A percentile compares a stretch with the other conserved stretches of the same genome.
Evolutionary conservation across 2,329 filamentous ascomycete species (phyloP).

Genomic region (Hymenoscyphus occultus): DNA sequence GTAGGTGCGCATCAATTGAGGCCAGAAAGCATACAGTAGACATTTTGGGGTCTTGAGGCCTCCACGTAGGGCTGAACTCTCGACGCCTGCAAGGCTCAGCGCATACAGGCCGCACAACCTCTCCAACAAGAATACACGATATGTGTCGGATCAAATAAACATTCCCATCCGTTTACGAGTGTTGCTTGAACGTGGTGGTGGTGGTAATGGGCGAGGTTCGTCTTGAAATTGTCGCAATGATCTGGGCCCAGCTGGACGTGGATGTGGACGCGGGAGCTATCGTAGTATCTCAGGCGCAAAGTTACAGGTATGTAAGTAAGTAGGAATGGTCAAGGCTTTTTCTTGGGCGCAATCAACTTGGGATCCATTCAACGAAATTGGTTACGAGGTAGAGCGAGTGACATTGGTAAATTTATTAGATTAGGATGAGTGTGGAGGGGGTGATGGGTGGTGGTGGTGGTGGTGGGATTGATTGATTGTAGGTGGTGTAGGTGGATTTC

Average conservation of each 20-base stretch:
- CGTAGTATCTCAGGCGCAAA: not conserved
- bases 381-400: constrained; percentile 2
- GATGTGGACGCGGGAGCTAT: not conserved
- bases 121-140: constrained; percentile 20
- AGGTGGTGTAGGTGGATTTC: not conserved
- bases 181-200: not conserved
- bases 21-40: constrained; percentile 31
- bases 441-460: not conserved
- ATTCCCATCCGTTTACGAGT: constrained; percentile 21
- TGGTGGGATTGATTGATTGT: not conserved
- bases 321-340: not conserved
- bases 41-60: constrained; percentile 27
- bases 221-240: constrained; percentile 9
- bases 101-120: constrained; percentile 19
- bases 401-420: not conserved
- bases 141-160: constrained; percentile 18
- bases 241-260: not conserved
- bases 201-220: not conserved
- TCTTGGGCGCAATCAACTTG: constrained; percentile 16
- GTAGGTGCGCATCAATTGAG: constrained; percentile 8
- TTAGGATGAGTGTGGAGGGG: not conserved
- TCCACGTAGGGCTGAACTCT: constrained; percentile 13
- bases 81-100: constrained; percentile 20
- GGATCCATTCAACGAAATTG: constrained; percentile 28
- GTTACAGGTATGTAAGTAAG: not conserved